Evolutionary conservation across 2,329 filamentous ascomycete species (phyloP).

Genomic region (Colletotrichum coccodes): DNA sequence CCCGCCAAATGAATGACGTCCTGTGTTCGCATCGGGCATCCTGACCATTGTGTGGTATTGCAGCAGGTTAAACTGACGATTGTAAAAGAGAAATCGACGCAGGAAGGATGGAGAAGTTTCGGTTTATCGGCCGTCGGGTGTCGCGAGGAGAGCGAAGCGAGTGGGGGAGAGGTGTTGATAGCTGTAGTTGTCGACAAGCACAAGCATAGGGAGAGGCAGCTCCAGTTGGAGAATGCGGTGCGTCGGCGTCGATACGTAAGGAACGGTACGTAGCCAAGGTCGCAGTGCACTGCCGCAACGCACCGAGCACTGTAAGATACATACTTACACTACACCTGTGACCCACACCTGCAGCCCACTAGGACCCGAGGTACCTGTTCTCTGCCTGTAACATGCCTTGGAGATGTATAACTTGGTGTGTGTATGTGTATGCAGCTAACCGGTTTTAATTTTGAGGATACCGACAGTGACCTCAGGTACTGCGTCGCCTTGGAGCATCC

Average conservation of each 20-base stretch:
- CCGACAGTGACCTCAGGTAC: neutral
- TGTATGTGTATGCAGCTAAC: neutral
- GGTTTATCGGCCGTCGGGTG: neutral
- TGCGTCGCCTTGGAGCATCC: neutral
- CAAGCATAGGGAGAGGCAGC: neutral
- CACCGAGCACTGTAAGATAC: neutral
- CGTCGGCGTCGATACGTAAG: neutral
- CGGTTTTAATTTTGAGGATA: neutral
- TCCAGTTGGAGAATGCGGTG: neutral
- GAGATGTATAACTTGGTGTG: neutral
- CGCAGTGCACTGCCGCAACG: neutral
- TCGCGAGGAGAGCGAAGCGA: neutral
- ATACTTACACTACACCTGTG: neutral
- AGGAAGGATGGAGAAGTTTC: neutral
- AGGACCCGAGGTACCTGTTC: neutral
- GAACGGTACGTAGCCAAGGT: constrained; percentile 2
- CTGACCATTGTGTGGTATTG: constrained; percentile 24
- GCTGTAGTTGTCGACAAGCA: neutral
- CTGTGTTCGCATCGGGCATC: neutral
- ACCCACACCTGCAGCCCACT: neutral
- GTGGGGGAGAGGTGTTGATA: neutral
- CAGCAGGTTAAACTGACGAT: neutral
- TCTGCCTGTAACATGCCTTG: neutral
- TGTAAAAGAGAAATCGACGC: neutral
- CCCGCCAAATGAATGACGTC: neutral